phyloP scores from a whole-genome alignment of 179 eudicot species.

The Vitellaria paradoxa region DNA sequence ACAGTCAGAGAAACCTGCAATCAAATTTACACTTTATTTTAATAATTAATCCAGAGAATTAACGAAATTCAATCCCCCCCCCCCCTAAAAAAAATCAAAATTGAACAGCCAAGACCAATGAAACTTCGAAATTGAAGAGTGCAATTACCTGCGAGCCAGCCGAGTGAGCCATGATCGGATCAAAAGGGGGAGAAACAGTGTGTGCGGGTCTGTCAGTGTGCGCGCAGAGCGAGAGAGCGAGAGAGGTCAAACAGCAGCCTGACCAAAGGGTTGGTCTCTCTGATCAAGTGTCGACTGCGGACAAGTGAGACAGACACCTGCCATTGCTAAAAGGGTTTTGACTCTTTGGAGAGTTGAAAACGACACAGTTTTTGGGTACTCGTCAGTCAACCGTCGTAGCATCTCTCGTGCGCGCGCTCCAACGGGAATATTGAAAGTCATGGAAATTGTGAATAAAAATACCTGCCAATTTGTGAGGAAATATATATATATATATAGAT shows the following conservation, averaged over 20 bases:
- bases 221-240: background rate
- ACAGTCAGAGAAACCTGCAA: conserved; percentile 43
- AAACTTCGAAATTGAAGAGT: background rate
- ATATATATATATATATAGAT: no score
- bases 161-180: conserved; percentile 19
- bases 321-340: background rate
- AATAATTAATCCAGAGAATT: no score
- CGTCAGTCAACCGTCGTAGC: no score
- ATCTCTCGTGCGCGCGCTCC: no score
- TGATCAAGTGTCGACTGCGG: no score
- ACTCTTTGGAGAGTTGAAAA: background rate
- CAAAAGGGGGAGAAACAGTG: background rate
- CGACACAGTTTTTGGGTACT: background rate
- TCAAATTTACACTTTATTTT: background rate
- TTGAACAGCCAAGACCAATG: background rate
- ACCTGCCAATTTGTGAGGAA: no score
- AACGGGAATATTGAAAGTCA: no score
- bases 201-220: background rate
- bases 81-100: background rate
- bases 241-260: no score
- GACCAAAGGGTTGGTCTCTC: no score
- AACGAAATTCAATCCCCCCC: background rate
- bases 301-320: no score
- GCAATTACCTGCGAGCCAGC: conserved; percentile 19
- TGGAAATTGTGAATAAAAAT: no score